Base-by-base conservation (phyloP, 495 filamentous ascomycete genomes). In the Pseudevernia furfuracea region DNA sequence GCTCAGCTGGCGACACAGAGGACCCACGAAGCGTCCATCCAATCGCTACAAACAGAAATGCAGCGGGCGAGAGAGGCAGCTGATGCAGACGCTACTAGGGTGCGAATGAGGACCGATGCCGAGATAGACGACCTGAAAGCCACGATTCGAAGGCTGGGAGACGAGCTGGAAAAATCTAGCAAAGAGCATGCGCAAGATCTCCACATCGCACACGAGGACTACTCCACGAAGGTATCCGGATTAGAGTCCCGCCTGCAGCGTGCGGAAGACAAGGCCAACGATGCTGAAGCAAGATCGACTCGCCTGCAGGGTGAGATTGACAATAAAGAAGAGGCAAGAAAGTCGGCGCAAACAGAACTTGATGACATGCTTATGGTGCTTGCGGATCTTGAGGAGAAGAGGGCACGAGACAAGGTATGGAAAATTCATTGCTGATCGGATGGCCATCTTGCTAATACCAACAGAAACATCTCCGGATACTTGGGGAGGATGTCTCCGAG, bases 311-410 rank as follows among this genome's bases (percentile, higher is more conserved):
- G 69, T 23, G 69, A 75, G 9, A 23, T 75, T 25, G 74, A 77
- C 43, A 74, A 82, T 63, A 88, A 85, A 69, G 88, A 90, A 70
- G 83, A 85, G 68, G 83, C 87, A 66, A 82, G 82, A 56, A 78
- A 82, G 61, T 75, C 83, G 28, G 81, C 80, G 30, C 89, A 93
- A 70, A 75, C 78, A 21, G 90, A 94, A 71, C 75, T 92, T 38
- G 91, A 96, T 68, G 91, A 96, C 74, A 78, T 96, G 68, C 76
- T 96, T 44, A 89, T 94, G 79, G 86, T 96, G 39, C 88, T 96
- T 73, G 88, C 83, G n/a, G 91, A 96, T 70, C 68, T 94, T n/a
- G 91, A 96, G 73, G 88, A 92, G 58, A 95, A 93, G 79, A 79
- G 87, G 64, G 78, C 81, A 14, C 84, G 84, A 63, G 91, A 94